Evolutionary conservation across 2,329 filamentous ascomycete genomes (phyloP), one percentile per base, ranked within the genome.

Genomic region (Alternaria triticina): DNA sequence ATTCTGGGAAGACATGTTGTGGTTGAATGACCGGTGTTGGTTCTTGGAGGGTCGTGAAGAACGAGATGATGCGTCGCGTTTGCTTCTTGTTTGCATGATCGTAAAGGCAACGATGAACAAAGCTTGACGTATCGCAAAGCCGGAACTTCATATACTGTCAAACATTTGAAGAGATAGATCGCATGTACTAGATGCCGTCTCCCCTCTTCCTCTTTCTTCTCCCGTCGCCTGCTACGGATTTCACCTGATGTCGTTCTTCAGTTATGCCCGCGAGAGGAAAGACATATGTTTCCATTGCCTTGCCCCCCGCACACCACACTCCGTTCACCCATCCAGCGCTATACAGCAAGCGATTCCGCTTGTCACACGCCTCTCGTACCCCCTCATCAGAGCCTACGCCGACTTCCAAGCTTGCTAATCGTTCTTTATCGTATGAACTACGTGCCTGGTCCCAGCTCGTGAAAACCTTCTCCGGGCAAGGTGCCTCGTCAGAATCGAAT

Each of bases 311-410:
- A 45, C 59, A 25, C 62, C 67, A 71, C 9, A 71, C 59, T 5
- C 69, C 67, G 43, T 71, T 70, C 23, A 70, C 55, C 67, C 69
- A 71, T 5, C 59, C 60, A 57, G 45, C 46, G n/a, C 44, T 67
- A 17, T 20, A 51, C 54, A 69, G 22, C 1, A 27, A 40, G 7
- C 22, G 44, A 54, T 22, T 15, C 10, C 20, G 23, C 25, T n/a
- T 46, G 12, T 25, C n/a, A 23, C 20, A 15, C 17, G 46, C 15
- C 10, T 23, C 12, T 27, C n/a, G 30, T 5, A 6, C 11, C n/a
- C n/a, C n/a, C n/a, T n/a, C n/a, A n/a, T n/a, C n/a, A n/a, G n/a
- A n/a, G n/a, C n/a, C n/a, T n/a, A n/a, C n/a, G n/a, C 30, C 28
- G 11, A 71, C 65, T 23, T 64, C 60, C n/a, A 71, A 47, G 17